These are phyloP conservation scores for Aspergillus diversus DNA, from an alignment of 495 filamentous ascomycete genomes.

Conservation along the genomic window DNA sequence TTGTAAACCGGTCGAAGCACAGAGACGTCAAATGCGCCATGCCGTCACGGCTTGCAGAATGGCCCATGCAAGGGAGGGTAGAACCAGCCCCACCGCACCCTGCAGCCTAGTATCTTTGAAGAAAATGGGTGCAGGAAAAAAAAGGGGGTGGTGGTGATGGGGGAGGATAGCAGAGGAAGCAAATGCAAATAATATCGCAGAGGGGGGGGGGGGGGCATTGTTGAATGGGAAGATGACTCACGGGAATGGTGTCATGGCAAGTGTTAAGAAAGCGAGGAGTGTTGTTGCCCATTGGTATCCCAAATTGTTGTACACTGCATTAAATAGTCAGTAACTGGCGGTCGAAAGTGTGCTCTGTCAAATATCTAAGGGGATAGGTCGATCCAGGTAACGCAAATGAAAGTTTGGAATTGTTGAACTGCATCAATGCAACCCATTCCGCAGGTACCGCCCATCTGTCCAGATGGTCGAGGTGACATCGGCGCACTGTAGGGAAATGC, in stretches of 20 bases:
- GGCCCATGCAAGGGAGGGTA: slow-evolving; percentile 20
- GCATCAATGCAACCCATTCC: not conserved
- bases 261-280: slow-evolving; percentile 68
- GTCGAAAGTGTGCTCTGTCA: slow-evolving; percentile 18
- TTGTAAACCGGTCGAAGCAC: slow-evolving; percentile 11
- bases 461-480: not conserved
- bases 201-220: not conserved
- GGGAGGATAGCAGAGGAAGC: not conserved
- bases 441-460: not conserved
- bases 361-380: not conserved
- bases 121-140: not conserved
- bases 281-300: slow-evolving; percentile 76
- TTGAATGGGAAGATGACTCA: slow-evolving; percentile 40
- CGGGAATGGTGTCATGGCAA: slow-evolving; percentile 71
- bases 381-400: slow-evolving; percentile 17
- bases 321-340: slow-evolving; percentile 32
- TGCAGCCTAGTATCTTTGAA: slow-evolving; percentile 15
- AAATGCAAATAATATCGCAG: not conserved
- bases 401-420: slow-evolving; percentile 7
- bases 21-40: slow-evolving; percentile 19
- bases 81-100: slow-evolving; percentile 8
- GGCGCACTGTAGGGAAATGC: slow-evolving; percentile 9
- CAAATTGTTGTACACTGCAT: slow-evolving; percentile 64
- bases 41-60: slow-evolving; percentile 20
- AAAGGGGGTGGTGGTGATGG: not conserved